Evolutionary conservation across 73 alveolate species (phyloP).

Genomic region (Tetrahymena malaccensis): DNA sequence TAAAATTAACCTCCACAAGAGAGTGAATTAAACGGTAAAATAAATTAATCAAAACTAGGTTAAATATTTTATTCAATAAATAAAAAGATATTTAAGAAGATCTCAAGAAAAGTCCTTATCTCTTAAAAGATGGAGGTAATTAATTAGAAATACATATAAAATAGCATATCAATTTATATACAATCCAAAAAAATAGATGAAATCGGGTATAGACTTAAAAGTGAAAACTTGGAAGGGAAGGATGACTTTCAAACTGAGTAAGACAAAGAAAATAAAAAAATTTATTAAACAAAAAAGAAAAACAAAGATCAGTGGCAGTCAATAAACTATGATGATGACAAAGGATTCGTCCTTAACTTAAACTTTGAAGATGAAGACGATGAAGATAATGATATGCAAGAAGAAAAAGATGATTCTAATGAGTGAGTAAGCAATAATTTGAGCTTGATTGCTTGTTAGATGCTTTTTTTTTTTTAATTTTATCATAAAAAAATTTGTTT

Average conservation of each 20-base stretch:
- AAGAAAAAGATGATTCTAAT: not conserved
- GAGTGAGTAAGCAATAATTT: not conserved
- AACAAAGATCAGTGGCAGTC: not conserved
- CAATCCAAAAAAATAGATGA: not conserved
- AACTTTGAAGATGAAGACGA: not conserved
- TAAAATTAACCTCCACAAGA: not conserved
- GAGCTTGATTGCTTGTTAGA: not conserved
- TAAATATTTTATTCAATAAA: not conserved
- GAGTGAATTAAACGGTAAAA: not conserved
- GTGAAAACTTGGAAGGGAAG: not conserved
- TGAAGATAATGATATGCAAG: not conserved
- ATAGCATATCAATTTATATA: not conserved
- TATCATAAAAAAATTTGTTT: too few species aligned
- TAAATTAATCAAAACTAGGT: not conserved
- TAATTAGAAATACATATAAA: not conserved
- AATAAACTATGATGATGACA: not conserved
- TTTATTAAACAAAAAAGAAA: not conserved
- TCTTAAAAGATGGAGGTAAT: not conserved
- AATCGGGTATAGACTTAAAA: not conserved
- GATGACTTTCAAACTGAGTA: not conserved
- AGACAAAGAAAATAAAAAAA: not conserved
- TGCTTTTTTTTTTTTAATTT: too few species aligned
- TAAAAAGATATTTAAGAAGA: not conserved
- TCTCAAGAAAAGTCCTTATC: not conserved
- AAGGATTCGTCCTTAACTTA: not conserved